phyloP scores from a whole-genome alignment of 1,284 basidiomycete species.

The Ceraceosorus guamensis region DNA sequence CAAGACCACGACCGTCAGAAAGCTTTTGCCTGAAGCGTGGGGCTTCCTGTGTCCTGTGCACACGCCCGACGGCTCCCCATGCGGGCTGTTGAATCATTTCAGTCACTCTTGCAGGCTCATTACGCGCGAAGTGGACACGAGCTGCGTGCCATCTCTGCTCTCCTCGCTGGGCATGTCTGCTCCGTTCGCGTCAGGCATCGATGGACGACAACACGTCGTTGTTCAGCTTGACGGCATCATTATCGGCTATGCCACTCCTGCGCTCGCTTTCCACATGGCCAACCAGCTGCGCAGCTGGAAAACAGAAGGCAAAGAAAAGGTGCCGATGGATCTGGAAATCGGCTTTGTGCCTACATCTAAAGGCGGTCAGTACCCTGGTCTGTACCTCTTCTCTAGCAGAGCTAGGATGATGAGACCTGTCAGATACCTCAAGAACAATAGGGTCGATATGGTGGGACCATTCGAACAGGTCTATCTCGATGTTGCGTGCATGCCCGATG shows the following conservation, averaged over 20 bases:
- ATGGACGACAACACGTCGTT: constrained; percentile 72
- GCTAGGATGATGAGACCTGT: constrained; percentile 98
- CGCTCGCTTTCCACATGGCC: constrained; percentile 72
- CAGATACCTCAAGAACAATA: constrained; percentile 76
- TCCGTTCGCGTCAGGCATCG: constrained; percentile 65
- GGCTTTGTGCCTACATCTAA: constrained; percentile 82
- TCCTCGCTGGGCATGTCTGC: constrained; percentile 90
- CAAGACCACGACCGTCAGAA: constrained; percentile 96
- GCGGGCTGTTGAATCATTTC: constrained; percentile 94
- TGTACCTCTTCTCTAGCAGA: constrained; percentile 83
- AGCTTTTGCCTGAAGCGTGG: constrained; percentile 96
- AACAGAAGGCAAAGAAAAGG: constrained; percentile 68
- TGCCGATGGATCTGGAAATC: constrained; percentile 92
- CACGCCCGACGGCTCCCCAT: constrained; percentile 95
- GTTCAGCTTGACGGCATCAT: constrained; percentile 90
- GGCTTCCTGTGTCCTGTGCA: constrained; percentile 98
- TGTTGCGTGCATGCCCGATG: constrained; percentile 82
- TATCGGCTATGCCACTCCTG: constrained; percentile 85
- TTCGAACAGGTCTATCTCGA: constrained; percentile 99
- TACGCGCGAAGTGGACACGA: constrained; percentile 67
- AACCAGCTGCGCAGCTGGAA: constrained; percentile 85
- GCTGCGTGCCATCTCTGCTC: constrained; percentile 74
- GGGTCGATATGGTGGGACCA: constrained; percentile 82
- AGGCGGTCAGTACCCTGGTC: constrained; percentile 92
- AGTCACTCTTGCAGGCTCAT: constrained; percentile 88